Percentiles rank a stretch among this genome's conserved stretches.
Conservation (phyloP, 176 grass and related monocot genomes). For the Eremochloa ophiuroides region DNA sequence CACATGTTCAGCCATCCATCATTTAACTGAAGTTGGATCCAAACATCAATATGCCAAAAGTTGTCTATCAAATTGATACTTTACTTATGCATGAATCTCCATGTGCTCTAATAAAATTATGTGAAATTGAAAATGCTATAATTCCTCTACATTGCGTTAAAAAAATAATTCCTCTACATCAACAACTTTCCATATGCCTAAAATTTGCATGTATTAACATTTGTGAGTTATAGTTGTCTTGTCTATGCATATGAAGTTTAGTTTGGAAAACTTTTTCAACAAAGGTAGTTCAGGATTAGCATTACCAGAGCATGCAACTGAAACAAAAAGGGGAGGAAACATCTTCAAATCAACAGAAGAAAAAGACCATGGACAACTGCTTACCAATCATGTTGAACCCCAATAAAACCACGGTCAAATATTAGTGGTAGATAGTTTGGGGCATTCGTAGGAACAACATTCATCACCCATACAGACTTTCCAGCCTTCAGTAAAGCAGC, state of each 20-base stretch:
- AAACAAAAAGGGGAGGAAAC: neutral
- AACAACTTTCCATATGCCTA: neutral
- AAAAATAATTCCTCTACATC: neutral
- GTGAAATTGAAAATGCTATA: neutral
- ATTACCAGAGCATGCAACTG: neutral
- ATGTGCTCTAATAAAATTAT: constrained; percentile 4
- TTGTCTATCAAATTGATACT: neutral
- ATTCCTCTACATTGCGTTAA: neutral
- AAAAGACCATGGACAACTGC: neutral
- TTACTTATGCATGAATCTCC: neutral
- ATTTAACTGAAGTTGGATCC: constrained; percentile 19
- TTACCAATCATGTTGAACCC: constrained; percentile 97
- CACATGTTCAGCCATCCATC: constrained; percentile 10
- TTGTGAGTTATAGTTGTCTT: neutral
- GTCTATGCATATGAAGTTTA: neutral
- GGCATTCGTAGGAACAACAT: constrained; percentile 79
- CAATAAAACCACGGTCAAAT: constrained; percentile 91
- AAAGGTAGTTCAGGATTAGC: neutral
- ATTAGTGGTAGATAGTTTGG: constrained; percentile 76
- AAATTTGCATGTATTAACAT: neutral
- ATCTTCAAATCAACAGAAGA: neutral
- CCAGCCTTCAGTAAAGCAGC: constrained; percentile 79
- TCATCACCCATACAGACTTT: constrained; percentile 98
- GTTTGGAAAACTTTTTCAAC: neutral
- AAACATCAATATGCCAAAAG: neutral